Conservation (phyloP, 768 basidiomycete genomes). For the Collybia nuda region DNA sequence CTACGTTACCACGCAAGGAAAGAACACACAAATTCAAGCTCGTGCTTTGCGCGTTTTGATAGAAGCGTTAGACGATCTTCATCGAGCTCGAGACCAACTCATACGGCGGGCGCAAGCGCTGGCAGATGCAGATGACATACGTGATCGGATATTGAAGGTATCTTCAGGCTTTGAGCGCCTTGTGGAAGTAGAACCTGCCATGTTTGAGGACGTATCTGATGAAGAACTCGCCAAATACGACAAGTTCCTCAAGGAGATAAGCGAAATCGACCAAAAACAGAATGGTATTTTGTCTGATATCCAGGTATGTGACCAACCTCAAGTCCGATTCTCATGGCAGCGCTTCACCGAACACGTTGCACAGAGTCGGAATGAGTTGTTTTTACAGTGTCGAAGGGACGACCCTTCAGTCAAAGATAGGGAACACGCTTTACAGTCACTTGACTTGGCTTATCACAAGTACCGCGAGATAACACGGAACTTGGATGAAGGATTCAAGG, state of each 20-base stretch:
- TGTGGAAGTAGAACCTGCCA: constrained; percentile 73
- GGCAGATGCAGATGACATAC: constrained; percentile 72
- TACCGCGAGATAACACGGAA: constrained; percentile 85
- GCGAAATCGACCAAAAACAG: constrained; percentile 56
- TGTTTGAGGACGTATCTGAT: constrained; percentile 85
- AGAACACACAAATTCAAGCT: constrained; percentile 59
- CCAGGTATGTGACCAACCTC: constrained; percentile 46
- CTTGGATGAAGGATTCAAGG: constrained; percentile 87
- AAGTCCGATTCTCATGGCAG: background rate
- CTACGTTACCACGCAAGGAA: constrained; percentile 35
- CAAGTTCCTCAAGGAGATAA: constrained; percentile 62
- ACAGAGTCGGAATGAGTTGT: constrained; percentile 64
- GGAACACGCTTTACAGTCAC: constrained; percentile 76
- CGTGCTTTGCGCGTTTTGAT: constrained; percentile 71
- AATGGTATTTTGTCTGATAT: constrained; percentile 64
- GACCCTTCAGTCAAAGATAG: constrained; percentile 78
- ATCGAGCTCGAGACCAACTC: constrained; percentile 56
- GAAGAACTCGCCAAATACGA: constrained; percentile 83
- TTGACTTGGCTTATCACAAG: constrained; percentile 85
- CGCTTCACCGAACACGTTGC: background rate
- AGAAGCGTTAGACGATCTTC: constrained; percentile 78
- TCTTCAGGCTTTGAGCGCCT: constrained; percentile 67
- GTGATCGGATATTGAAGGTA: constrained; percentile 61
- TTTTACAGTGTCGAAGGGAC: constrained; percentile 75
- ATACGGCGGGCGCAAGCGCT: constrained; percentile 64